Conservation (phyloP, 139 green algal species). For the Zygnema cylindricum region DNA sequence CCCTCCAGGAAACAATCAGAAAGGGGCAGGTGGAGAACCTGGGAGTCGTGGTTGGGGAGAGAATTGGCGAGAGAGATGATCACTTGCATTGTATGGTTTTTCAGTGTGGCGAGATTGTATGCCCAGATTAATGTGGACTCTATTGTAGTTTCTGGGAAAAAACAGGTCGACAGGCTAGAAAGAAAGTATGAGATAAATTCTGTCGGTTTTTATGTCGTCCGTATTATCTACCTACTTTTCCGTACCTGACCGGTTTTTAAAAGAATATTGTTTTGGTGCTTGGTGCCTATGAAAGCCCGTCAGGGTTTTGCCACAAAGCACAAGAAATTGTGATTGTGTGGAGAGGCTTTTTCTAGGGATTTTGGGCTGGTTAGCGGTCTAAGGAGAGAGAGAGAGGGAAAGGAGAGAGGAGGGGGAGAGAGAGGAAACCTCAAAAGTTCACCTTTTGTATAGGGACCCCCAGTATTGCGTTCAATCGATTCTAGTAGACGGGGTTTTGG, state of each 20-base stretch:
- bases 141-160: not conserved
- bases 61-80: conserved; percentile 14
- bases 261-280: not conserved
- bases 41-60: conserved; percentile 13
- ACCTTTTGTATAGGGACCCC: not conserved
- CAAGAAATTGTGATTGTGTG: not conserved
- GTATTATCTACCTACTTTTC: not conserved
- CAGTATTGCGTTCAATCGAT: not conserved
- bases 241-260: not conserved
- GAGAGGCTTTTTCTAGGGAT: not conserved
- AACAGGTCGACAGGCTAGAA: not conserved
- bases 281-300: not conserved
- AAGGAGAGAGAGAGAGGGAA: too few species aligned
- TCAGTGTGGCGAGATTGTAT: not conserved
- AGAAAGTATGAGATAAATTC: too few species aligned
- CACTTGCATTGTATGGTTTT: not conserved
- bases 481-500: not conserved
- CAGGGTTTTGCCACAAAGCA: not conserved
- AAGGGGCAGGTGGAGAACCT: not conserved
- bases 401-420: not conserved
- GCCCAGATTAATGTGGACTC: not conserved
- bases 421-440: not conserved
- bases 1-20: not conserved
- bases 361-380: not conserved
- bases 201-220: not conserved